Percentiles rank a stretch among this genome's conserved stretches.
These are phyloP conservation scores for Naganishia antarctica DNA, from an alignment of 768 basidiomycete genomes.

Conservation along the genomic window DNA sequence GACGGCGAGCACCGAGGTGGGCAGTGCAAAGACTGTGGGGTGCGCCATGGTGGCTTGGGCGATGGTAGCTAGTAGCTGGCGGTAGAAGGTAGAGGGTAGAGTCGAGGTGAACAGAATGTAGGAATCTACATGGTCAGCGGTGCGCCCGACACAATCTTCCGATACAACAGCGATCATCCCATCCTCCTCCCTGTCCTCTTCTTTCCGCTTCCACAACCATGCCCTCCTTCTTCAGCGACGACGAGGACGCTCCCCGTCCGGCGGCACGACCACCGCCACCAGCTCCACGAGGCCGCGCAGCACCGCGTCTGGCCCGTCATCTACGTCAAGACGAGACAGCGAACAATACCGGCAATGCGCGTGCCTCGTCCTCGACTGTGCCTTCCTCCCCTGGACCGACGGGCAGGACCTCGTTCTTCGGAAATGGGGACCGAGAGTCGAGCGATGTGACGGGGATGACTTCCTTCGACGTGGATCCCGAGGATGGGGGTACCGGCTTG, in stretches of 20 bases:
- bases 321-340: not conserved
- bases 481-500: not conserved
- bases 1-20: too few species aligned
- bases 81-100: too few species aligned
- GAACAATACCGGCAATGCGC: not conserved
- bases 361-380: not conserved
- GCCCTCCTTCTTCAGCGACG: constrained; percentile 22
- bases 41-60: too few species aligned
- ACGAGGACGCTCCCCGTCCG: not conserved
- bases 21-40: too few species aligned
- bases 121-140: not conserved
- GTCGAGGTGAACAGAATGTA: too few species aligned
- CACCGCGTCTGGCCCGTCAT: constrained; percentile 17
- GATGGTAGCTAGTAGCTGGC: too few species aligned
- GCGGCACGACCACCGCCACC: not conserved
- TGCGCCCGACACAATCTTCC: not conserved
- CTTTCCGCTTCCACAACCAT: not conserved
- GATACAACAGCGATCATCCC: not conserved
- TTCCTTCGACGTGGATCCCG: not conserved
- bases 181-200: not conserved
- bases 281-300: not conserved
- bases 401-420: not conserved
- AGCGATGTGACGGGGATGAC: not conserved
- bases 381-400: not conserved
- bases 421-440: not conserved